Conservation (phyloP, 169 alveolate species). For the Plasmodium adleri region DNA sequence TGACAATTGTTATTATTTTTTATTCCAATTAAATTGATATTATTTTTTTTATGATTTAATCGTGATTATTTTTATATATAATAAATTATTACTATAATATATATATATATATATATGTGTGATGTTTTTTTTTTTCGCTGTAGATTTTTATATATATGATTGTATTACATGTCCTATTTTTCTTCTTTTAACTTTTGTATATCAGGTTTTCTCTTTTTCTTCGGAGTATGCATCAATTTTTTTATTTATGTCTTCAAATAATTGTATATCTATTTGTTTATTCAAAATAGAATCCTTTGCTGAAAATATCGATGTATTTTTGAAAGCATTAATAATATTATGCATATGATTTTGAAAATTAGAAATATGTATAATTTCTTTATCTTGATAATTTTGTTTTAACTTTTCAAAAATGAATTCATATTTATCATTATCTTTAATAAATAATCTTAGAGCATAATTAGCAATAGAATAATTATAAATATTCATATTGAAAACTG, state of each 20-base stretch:
- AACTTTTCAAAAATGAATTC: constrained; percentile 26
- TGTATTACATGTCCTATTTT: not conserved
- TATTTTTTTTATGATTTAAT: not conserved
- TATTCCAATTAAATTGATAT: not conserved
- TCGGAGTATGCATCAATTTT: constrained; percentile 32
- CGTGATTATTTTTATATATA: no score
- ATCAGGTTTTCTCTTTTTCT: not conserved
- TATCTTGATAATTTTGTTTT: constrained; percentile 42
- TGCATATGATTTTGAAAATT: constrained; percentile 68
- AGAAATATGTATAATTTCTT: constrained; percentile 63
- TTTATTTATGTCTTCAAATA: constrained; percentile 44
- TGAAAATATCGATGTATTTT: constrained; percentile 64
- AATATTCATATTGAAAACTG: constrained; percentile 70
- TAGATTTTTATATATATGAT: no score
- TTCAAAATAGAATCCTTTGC: constrained; percentile 58
- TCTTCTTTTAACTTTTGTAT: not conserved
- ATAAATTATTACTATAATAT: no score
- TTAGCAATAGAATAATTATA: constrained; percentile 73
- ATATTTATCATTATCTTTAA: constrained; percentile 60
- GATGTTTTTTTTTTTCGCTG: no score
- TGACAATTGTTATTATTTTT: not conserved
- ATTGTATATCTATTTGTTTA: constrained; percentile 24
- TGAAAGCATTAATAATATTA: constrained; percentile 71
- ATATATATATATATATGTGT: no score
- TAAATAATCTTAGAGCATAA: constrained; percentile 46